Percentiles rank a stretch among this genome's conserved stretches.
Conservation (phyloP, 768 basidiomycete species). For the Trametes elegans region DNA sequence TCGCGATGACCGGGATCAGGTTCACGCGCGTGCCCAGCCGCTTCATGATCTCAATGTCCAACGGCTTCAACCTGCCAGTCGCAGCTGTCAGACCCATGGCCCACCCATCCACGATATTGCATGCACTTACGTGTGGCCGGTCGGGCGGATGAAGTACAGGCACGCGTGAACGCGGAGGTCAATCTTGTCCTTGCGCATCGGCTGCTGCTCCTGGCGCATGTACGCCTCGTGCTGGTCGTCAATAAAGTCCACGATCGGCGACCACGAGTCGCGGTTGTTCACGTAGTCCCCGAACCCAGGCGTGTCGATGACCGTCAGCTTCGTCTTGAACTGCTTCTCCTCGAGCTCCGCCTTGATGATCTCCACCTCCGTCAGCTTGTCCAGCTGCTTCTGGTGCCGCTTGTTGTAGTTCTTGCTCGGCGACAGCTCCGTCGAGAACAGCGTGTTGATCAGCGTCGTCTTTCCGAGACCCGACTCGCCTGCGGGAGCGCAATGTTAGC, state of each 20-base stretch:
- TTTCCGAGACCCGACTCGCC: conserved; percentile 98
- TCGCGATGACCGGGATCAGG: conserved; percentile 95
- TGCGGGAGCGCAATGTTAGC: conserved; percentile 30
- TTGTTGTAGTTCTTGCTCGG: conserved; percentile 84
- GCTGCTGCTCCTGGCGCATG: conserved; percentile 99
- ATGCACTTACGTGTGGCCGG: conserved; percentile 86
- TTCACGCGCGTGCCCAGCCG: conserved; percentile 97
- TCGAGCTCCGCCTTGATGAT: conserved; percentile 99
- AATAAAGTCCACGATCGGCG: conserved; percentile 97
- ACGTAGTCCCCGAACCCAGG: conserved; percentile 99
- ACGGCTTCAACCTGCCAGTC: conserved; percentile 75
- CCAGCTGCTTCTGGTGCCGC: conserved; percentile 93
- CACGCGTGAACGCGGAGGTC: conserved; percentile 97
- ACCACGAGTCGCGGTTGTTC: conserved; percentile 99
- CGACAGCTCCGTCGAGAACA: conserved; percentile 97
- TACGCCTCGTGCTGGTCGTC: conserved; percentile 95
- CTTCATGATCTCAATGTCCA: conserved; percentile 99
- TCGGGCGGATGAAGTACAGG: conserved; percentile 94
- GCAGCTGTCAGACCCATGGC: neutral
- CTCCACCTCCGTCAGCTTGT: conserved; percentile 98
- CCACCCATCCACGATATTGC: neutral
- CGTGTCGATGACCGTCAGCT: conserved; percentile 97
- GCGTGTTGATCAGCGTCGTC: conserved; percentile 97
- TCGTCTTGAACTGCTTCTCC: conserved; percentile 99
- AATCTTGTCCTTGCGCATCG: conserved; percentile 90